Percentiles rank a stretch among this genome's conserved stretches.
Evolutionary conservation across 257 asterid species (phyloP).

Genomic region (Coffea canephora): DNA sequence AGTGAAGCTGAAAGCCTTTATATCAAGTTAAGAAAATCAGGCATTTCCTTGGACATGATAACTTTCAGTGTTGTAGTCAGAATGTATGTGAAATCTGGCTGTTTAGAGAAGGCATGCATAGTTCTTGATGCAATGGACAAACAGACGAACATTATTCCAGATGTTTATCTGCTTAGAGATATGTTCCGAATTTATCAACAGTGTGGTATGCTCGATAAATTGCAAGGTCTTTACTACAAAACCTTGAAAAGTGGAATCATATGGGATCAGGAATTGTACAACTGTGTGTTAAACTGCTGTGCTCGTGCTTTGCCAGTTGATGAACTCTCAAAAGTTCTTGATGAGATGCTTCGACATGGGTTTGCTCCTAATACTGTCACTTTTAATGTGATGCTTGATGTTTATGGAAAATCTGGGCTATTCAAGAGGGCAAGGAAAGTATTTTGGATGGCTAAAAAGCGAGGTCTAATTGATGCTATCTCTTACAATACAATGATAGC

Average conservation of each 20-base stretch:
- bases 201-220: slow-evolving; percentile 54
- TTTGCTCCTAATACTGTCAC: slow-evolving; percentile 63
- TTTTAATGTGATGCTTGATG: slow-evolving; percentile 73
- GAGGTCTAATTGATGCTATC: slow-evolving; percentile 61
- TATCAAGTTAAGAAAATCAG: slow-evolving; percentile 46
- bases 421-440: slow-evolving; percentile 65
- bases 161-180: slow-evolving; percentile 85
- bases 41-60: slow-evolving; percentile 61
- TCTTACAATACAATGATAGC: slow-evolving; percentile 87
- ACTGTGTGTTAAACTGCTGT: slow-evolving; percentile 84
- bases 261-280: slow-evolving; percentile 95
- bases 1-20: slow-evolving; percentile 68
- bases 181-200: slow-evolving; percentile 74
- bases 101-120: slow-evolving; percentile 56
- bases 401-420: slow-evolving; percentile 73
- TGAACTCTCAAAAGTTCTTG: slow-evolving; percentile 78
- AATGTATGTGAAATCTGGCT: slow-evolving; percentile 72
- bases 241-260: slow-evolving; percentile 50
- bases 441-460: slow-evolving; percentile 66
- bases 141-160: slow-evolving; percentile 64
- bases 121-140: slow-evolving; percentile 59
- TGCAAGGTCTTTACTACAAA: slow-evolving; percentile 61
- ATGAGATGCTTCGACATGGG: slow-evolving; percentile 77
- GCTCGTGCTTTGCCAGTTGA: slow-evolving; percentile 83
- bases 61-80: slow-evolving; percentile 67